Evolutionary conservation across 2,329 filamentous ascomycete species (phyloP), one percentile per base, ranked within the genome.

Genomic region (Xylariaceae sp.): DNA sequence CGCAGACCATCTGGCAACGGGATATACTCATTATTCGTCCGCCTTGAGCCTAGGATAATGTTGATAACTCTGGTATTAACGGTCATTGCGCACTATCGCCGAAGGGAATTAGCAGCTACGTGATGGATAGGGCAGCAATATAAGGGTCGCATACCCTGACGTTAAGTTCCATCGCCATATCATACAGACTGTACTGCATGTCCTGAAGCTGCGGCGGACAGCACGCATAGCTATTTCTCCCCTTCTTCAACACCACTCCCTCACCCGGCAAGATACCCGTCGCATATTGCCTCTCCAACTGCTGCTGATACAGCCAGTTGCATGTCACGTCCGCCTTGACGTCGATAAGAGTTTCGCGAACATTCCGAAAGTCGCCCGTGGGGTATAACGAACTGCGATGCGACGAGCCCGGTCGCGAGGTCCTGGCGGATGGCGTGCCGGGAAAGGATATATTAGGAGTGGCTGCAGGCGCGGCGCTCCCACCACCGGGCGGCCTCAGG

Each of bases 51-150:
- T 5, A 88, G 74, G 62, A 88, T 80, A 34, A 85, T 77, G 64
- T 82, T 81, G 67, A 88, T 85, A 47, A 88, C 80, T 60, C 80
- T 77, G 2, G 85, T 88, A 68, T 83, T 86, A 63, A 88, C 78
- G 2, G 86, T 89, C 80, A 88, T 86, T 54, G 85, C 85, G 66
- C 80, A 84, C 82, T 87, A 51, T 23, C 53, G n/a, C 30, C 30
- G 35, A 11, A 42, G n/a, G 17, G 11, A n/a, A 37, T 70, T 51
- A 69, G 63, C 30, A 17, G n/a, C 13, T 23, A 34, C 59, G 37
- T 2, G 18, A 4, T 2, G 48, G 17, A 3, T 18, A 47, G 42
- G 18, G 4, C 15, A 10, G 42, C 23, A 11, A 47, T 47, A n/a
- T 7, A 39, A 60, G 60, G n/a, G 51, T 37, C 44, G 68, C 71